Conservation (phyloP, 768 basidiomycete genomes). For the Phanerochaete carnosa region DNA sequence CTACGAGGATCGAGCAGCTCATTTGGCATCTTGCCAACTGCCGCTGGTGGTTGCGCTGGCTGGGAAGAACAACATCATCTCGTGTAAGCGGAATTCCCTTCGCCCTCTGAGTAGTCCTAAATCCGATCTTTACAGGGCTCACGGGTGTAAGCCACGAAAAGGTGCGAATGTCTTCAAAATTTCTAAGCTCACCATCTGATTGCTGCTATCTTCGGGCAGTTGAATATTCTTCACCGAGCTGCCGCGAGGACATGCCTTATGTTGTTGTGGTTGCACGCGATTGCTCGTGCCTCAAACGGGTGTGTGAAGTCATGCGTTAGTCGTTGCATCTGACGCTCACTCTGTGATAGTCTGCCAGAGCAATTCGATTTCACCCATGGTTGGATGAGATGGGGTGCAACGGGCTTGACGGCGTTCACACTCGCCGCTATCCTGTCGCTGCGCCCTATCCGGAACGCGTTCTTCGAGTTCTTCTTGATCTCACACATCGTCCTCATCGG, state of each 20-base stretch:
- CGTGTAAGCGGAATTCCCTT: conserved; percentile 40
- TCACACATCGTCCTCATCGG: conserved; percentile 20
- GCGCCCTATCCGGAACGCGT: conserved; percentile 35
- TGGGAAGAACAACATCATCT: conserved; percentile 57
- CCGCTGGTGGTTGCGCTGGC: conserved; percentile 52
- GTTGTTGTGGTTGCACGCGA: conserved; percentile 43
- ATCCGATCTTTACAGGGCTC: conserved; percentile 33
- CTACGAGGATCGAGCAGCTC: conserved; percentile 34
- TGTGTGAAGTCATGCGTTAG: not conserved
- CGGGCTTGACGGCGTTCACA: conserved; percentile 30
- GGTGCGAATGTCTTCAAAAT: conserved; percentile 21
- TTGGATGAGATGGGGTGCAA: conserved; percentile 32
- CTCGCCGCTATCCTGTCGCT: conserved; percentile 37
- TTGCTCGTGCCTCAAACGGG: conserved; percentile 23
- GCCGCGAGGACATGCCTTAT: conserved; percentile 40
- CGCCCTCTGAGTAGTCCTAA: not conserved
- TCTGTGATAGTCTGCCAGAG: conserved; percentile 27
- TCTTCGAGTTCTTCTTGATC: conserved; percentile 39
- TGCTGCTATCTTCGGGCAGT: conserved; percentile 21
- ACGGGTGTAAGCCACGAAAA: conserved; percentile 56
- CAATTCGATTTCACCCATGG: conserved; percentile 33
- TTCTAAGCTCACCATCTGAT: not conserved
- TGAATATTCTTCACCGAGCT: conserved; percentile 44
- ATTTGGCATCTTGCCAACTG: conserved; percentile 43
- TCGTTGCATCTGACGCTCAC: not conserved